A percentile compares a stretch with the other conserved stretches of the same genome.
Evolutionary conservation across 768 basidiomycete genomes (phyloP).

Genomic region (Lentinula lateritia): DNA sequence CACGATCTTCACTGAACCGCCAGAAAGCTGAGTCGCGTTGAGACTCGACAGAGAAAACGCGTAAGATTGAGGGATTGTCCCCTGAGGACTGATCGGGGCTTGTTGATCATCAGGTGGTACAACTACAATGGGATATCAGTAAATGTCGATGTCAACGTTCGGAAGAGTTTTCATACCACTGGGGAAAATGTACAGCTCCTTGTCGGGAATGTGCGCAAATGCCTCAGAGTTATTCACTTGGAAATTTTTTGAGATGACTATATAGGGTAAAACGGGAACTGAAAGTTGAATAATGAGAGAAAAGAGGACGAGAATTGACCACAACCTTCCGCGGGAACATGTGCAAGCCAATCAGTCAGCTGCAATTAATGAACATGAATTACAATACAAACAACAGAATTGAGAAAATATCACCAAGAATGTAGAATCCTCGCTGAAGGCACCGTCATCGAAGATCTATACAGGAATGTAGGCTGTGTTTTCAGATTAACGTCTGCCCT

Average conservation of each 20-base stretch:
- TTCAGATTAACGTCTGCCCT: not conserved
- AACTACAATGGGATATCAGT: slow-evolving; percentile 13
- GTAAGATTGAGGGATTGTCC: slow-evolving; percentile 38
- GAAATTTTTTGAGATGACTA: slow-evolving; percentile 51
- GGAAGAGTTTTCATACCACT: slow-evolving; percentile 19
- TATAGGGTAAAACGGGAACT: not conserved
- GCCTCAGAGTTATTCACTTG: slow-evolving; percentile 28
- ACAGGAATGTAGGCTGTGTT: not conserved
- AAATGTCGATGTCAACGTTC: not conserved
- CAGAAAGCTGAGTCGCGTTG: slow-evolving; percentile 34
- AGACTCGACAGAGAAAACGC: slow-evolving; percentile 43
- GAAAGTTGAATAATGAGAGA: not conserved
- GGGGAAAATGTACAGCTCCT: slow-evolving; percentile 51
- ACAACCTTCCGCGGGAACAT: slow-evolving; percentile 44
- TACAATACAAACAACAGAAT: not conserved
- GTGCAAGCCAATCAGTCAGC: slow-evolving; percentile 52
- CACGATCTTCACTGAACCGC: slow-evolving; percentile 46
- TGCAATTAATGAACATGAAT: slow-evolving; percentile 11
- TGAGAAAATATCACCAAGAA: slow-evolving; percentile 32
- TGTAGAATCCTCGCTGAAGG: slow-evolving; percentile 47
- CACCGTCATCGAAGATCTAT: slow-evolving; percentile 46
- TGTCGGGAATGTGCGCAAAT: slow-evolving; percentile 36
- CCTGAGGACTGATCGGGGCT: slow-evolving; percentile 37
- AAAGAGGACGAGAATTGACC: not conserved
- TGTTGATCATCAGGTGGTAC: slow-evolving; percentile 29